A percentile compares a stretch with the other conserved stretches of the same genome.
phyloP scores from a whole-genome alignment of 1,139 yeast genomes.

The Casaregolazyma lundiana region DNA sequence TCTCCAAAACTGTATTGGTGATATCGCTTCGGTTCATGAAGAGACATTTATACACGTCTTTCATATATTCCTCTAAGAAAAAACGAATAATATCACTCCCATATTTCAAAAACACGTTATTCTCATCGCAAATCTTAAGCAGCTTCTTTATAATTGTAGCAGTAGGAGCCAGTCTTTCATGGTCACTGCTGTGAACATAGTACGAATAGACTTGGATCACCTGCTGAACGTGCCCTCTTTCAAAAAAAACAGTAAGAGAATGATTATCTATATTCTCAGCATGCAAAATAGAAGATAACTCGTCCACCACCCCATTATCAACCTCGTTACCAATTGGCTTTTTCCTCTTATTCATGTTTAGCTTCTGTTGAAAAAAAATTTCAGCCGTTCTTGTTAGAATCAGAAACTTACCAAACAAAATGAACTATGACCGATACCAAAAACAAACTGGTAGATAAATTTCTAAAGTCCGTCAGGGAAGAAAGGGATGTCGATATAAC shows the following conservation, averaged over 20 bases:
- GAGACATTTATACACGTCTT: slow-evolving; percentile 65
- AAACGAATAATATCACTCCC: slow-evolving; percentile 43
- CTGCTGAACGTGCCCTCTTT: slow-evolving; percentile 36
- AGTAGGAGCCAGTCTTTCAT: slow-evolving; percentile 16
- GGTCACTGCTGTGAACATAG: slow-evolving; percentile 42
- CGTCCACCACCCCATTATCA: slow-evolving; percentile 12
- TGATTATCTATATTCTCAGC: slow-evolving; percentile 20
- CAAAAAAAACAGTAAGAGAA: slow-evolving; percentile 32
- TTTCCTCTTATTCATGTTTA: slow-evolving; percentile 17
- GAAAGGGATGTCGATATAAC: slow-evolving; percentile 30
- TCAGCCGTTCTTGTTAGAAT: slow-evolving; percentile 3
- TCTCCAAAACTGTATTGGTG: slow-evolving; percentile 56
- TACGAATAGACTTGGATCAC: slow-evolving; percentile 56
- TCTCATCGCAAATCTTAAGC: slow-evolving; percentile 16
- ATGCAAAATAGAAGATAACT: slow-evolving; percentile 7
- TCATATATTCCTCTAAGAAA: slow-evolving; percentile 52
- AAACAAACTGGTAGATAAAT: slow-evolving; percentile 8
- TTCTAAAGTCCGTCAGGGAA: slow-evolving; percentile 19
- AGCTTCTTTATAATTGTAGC: slow-evolving; percentile 19
- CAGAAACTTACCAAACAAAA: neutral
- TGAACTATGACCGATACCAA: neutral
- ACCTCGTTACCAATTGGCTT: slow-evolving; percentile 14
- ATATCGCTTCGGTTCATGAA: slow-evolving; percentile 53
- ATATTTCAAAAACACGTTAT: slow-evolving; percentile 19
- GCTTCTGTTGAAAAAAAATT: slow-evolving; percentile 1